Evolutionary conservation across 768 basidiomycete genomes (phyloP), one percentile per base, ranked within the genome.

Genomic region (Trametes gibbosa): DNA sequence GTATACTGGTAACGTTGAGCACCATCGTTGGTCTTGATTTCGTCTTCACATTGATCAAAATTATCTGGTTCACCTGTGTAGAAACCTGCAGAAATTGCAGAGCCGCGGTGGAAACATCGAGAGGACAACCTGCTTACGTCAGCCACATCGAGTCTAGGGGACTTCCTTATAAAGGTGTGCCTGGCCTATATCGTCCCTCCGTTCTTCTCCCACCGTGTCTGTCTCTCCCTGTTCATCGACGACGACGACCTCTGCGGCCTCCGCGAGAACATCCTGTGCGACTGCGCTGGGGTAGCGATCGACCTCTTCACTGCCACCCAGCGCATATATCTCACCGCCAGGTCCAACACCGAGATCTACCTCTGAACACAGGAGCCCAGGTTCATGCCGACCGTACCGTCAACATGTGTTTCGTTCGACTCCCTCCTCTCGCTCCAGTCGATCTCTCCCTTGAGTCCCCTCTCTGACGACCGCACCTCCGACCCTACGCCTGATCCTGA

Each of bases 401-500:
- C 64, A 13, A 63, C 61, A 25, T 64, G 53, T 54, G 54, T 64
- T 34, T 43, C 64, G 8, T 35, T 54, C 47, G 54, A 46, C 49
- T 14, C 55, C 27, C 32, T 45, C 21, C 27, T 40, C 37, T 27
- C 50, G 23, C 25, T 56, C 45, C 43, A 34, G 5, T 45, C 4
- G 13, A 39, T 52, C 16, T 42, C 50, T 1, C 27, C n/a, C n/a
- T n/a, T n/a, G n/a, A n/a, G n/a, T n/a, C n/a, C 48, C 13, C 37
- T 50, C 42, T 27, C 52, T 24, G 55, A 63, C 47, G 53, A 50
- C 21, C 34, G 29, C 19, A 40, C 42, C 2, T 34, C 58, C 40
- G 65, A 50, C 12, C 70, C 70, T 5, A 71, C 70, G 8, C 70
- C 70, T 10, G 70, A 71, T 39, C 69, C 70, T 1, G 70, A 71